These are phyloP conservation scores for Epichloe sp. DNA, from an alignment of 2,329 filamentous ascomycete genomes.

Conservation along the genomic window DNA sequence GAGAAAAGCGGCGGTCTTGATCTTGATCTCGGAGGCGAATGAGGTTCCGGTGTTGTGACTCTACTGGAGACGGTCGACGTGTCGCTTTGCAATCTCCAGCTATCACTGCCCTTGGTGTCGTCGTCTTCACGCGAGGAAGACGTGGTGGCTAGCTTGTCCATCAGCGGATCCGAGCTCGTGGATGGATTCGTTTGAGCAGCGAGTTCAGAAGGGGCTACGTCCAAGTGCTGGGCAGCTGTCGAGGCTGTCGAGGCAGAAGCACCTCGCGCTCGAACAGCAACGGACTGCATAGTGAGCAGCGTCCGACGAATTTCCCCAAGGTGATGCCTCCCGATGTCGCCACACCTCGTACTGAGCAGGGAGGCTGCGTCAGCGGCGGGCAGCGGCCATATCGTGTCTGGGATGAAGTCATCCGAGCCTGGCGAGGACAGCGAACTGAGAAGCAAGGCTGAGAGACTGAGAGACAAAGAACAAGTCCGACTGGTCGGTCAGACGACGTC, in stretches of 20 bases:
- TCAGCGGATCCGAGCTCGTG: not conserved
- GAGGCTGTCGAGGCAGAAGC: not conserved
- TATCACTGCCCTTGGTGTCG: constrained; percentile 15
- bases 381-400: constrained; percentile 6
- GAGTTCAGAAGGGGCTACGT: not conserved
- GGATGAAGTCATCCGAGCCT: constrained; percentile 4
- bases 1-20: constrained; percentile 6
- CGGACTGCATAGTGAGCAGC: not conserved
- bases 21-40: constrained; percentile 7
- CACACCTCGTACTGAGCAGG: constrained; percentile 3
- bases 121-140: constrained; percentile 15
- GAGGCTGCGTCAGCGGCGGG: constrained; percentile 5
- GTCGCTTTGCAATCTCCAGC: constrained; percentile 14
- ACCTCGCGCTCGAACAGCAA: not conserved
- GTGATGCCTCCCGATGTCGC: not conserved
- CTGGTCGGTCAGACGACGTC: not conserved
- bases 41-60: constrained; percentile 15
- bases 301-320: not conserved
- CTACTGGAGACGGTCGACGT: constrained; percentile 17
- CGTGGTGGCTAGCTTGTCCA: constrained; percentile 7
- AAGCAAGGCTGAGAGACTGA: not conserved
- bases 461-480: not conserved
- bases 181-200: not conserved
- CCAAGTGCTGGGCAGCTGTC: not conserved
- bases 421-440: not conserved